These are phyloP conservation scores for Vitis hybrid DNA, from an alignment of 177 flowering plant genomes.

Conservation along the genomic window DNA sequence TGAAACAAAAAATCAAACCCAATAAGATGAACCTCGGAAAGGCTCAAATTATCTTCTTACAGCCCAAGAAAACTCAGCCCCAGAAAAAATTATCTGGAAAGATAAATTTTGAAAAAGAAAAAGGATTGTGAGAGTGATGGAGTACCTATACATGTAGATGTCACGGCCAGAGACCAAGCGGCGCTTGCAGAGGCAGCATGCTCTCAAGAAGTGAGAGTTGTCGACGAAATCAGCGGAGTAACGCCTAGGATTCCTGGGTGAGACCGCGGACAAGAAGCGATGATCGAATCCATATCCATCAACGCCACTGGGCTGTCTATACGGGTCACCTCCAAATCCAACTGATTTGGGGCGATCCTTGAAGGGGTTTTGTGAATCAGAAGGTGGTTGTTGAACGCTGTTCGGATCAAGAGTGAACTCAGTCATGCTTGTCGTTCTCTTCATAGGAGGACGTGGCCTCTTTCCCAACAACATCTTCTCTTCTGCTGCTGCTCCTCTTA, in stretches of 20 bases:
- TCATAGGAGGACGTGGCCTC: slow-evolving; percentile 55
- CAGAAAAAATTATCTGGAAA: background rate
- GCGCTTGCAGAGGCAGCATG: slow-evolving; percentile 74
- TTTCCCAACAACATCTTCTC: slow-evolving; percentile 60
- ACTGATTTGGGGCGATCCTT: slow-evolving; percentile 7
- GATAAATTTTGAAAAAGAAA: background rate
- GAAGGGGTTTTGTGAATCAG: slow-evolving; percentile 21
- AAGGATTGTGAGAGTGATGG: background rate
- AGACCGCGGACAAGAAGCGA: slow-evolving; percentile 18
- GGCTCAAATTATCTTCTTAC: background rate
- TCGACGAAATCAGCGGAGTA: slow-evolving; percentile 38
- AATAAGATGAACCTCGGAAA: background rate
- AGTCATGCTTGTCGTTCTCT: slow-evolving; percentile 65
- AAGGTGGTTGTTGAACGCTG: slow-evolving; percentile 14
- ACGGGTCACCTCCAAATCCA: slow-evolving; percentile 2
- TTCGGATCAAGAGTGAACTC: slow-evolving; percentile 52
- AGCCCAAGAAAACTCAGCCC: too few species aligned
- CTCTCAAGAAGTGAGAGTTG: slow-evolving; percentile 50
- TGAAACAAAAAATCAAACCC: background rate
- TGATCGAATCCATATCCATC: slow-evolving; percentile 20
- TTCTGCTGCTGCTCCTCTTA: background rate
- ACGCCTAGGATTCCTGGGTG: slow-evolving; percentile 37
- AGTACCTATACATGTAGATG: slow-evolving; percentile 79
- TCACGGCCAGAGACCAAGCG: slow-evolving; percentile 66
- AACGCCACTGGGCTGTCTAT: slow-evolving; percentile 2